A percentile compares a stretch with the other conserved stretches of the same genome.
phyloP scores from a whole-genome alignment of 2,329 filamentous ascomycete genomes.

The Cercospora zeina region DNA sequence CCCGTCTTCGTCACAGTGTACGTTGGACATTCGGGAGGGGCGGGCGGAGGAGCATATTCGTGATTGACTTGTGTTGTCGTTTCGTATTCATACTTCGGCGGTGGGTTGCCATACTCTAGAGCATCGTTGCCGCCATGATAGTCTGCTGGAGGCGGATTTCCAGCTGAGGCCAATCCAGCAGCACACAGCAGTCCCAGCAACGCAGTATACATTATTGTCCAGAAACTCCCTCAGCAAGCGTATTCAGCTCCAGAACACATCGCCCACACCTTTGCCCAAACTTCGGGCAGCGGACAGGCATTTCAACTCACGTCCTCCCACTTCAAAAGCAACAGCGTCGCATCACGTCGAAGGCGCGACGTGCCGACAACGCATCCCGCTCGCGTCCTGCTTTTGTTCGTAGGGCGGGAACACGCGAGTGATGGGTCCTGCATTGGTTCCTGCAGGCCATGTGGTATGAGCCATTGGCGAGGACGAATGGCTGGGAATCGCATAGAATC shows the following conservation, averaged over 20 bases:
- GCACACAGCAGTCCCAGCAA: background rate
- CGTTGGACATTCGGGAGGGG: background rate
- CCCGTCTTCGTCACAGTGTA: slow-evolving; percentile 4
- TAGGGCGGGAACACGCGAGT: background rate
- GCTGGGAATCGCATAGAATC: background rate
- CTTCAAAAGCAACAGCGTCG: background rate
- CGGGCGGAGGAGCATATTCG: background rate
- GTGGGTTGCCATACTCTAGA: background rate
- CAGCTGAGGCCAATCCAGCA: background rate
- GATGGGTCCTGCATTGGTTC: slow-evolving; percentile 6
- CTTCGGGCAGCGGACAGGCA: background rate
- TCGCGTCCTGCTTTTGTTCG: background rate
- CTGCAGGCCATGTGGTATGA: slow-evolving; percentile 4
- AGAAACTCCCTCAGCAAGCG: background rate
- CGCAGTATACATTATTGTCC: background rate
- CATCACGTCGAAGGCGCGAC: slow-evolving; percentile 5
- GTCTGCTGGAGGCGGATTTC: background rate
- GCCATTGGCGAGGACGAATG: background rate
- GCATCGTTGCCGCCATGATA: background rate
- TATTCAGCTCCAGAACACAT: background rate
- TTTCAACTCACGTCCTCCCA: background rate
- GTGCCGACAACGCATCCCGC: background rate
- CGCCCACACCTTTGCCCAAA: background rate
- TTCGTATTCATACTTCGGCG: background rate
- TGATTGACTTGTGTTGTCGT: background rate